These are phyloP conservation scores for Ganoderma resinaceum DNA, from an alignment of 1,284 basidiomycete species.

Conservation along the genomic window DNA sequence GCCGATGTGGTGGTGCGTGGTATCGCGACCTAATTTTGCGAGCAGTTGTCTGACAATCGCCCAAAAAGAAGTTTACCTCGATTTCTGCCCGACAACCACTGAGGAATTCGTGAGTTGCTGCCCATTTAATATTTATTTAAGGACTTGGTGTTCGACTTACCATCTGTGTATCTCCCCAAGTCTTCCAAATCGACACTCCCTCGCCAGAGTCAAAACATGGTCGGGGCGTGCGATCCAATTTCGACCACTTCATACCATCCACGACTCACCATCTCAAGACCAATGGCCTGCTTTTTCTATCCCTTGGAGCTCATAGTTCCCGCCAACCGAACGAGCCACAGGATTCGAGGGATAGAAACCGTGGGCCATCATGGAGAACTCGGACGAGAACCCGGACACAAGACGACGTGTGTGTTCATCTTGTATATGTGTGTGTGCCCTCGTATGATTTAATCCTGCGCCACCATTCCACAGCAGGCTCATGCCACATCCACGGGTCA, in stretches of 20 bases:
- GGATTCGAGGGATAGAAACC: too few species aligned
- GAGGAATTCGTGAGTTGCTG: neutral
- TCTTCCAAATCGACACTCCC: neutral
- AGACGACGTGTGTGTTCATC: neutral
- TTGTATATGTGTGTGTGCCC: neutral
- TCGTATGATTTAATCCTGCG: neutral
- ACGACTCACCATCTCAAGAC: neutral
- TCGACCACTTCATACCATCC: neutral
- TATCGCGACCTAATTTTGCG: neutral
- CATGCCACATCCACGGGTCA: neutral
- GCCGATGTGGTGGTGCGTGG: neutral
- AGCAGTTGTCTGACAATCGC: neutral
- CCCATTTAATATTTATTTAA: neutral
- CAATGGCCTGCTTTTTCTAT: neutral
- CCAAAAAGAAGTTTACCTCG: neutral
- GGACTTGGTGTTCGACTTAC: neutral
- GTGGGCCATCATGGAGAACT: neutral
- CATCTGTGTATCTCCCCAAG: neutral
- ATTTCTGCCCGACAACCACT: neutral
- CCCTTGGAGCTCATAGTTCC: neutral
- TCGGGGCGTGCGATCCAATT: neutral
- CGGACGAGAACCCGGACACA: neutral
- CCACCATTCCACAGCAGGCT: neutral
- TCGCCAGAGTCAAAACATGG: too few species aligned
- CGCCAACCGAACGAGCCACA: neutral